phyloP scores from a whole-genome alignment of 148 eudicot species.

The Amaranthus hypochondriacus region DNA sequence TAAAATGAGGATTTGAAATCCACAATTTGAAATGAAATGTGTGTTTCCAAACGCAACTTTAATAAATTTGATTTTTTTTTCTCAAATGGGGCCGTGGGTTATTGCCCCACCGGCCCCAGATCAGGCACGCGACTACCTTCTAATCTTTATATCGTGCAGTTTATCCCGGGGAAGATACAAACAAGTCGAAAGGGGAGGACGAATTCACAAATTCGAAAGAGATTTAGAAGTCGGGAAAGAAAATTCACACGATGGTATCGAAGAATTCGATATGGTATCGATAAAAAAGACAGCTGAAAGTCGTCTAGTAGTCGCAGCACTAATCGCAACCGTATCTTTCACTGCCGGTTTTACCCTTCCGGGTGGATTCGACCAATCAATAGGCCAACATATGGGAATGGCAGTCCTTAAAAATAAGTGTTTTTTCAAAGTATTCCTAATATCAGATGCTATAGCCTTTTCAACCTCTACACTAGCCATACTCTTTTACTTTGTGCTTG shows the following conservation, averaged over 20 bases:
- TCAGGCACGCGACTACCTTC: too few species aligned
- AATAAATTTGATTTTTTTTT: too few species aligned
- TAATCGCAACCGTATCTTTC: conserved; percentile 22
- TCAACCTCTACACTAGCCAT: conserved; percentile 9
- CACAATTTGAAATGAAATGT: too few species aligned
- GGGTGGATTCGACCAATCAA: conserved; percentile 10
- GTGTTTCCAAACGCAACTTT: too few species aligned
- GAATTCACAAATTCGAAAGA: neutral
- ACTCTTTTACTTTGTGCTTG: conserved; percentile 12
- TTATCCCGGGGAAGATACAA: conserved; percentile 3
- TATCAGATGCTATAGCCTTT: conserved; percentile 9
- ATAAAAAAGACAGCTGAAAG: conserved; percentile 10
- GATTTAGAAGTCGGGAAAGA: neutral
- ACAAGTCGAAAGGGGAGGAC: neutral
- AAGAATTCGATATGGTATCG: neutral
- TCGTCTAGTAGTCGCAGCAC: conserved; percentile 15
- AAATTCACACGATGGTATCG: neutral
- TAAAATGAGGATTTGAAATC: too few species aligned
- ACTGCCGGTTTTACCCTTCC: conserved; percentile 22
- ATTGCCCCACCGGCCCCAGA: too few species aligned
- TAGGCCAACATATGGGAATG: neutral
- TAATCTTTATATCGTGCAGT: neutral
- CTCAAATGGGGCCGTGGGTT: too few species aligned
- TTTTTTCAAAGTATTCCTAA: conserved; percentile 14
- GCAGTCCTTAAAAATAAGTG: conserved; percentile 6